Evolutionary conservation across 1,139 yeast species (phyloP), one percentile per base, ranked within the genome.

Genomic region (Suhomyces kunorum): DNA sequence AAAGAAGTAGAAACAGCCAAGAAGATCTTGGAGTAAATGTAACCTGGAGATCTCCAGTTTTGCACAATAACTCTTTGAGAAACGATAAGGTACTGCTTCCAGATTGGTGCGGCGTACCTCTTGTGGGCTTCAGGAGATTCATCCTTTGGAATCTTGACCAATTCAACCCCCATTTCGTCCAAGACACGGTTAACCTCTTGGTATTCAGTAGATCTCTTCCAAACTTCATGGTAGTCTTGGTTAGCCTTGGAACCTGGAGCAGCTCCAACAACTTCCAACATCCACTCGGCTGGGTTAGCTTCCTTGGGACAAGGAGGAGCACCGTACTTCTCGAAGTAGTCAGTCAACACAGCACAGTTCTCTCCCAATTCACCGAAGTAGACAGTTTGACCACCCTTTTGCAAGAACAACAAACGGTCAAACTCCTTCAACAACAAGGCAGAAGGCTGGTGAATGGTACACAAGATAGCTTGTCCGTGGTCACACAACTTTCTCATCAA

Each of bases 321-420:
- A 11, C 83, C 83, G 45, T 80, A 66, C 49, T 70, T 68, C 56
- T 80, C 85, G 50, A 82, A 81, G 54, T 82, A 82, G 30, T 63
- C 53, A 38, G 76, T 63, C 53, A 82, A 60, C 5, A 78, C 66
- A 9, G 54, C 37, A 42, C 84, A 79, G 50, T 71, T 69, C 42
- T 71, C 63, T 40, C 95, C 95, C 52, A 86, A 74, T 40, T 83
- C 88, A 41, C 95, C 95, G 58, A 83, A 86, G 60, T 86, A 86
- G 13, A 83, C 89, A 4, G 92, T 85, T 53, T 75, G 70, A 42
- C 95, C 95, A 45, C 73, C 73, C 46, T 54, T 62, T 52, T 66
- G 71, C 48, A 68, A 59, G 44, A 67, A 66, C 45, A 67, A 60
- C 37, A 67, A 67, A 46, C 94, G 76, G 55, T 86, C 95, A 58